Percentiles rank a stretch among this genome's conserved stretches.
Evolutionary conservation across 2,329 filamentous ascomycete species (phyloP).

Genomic region (Zymoseptoria passerinii): DNA sequence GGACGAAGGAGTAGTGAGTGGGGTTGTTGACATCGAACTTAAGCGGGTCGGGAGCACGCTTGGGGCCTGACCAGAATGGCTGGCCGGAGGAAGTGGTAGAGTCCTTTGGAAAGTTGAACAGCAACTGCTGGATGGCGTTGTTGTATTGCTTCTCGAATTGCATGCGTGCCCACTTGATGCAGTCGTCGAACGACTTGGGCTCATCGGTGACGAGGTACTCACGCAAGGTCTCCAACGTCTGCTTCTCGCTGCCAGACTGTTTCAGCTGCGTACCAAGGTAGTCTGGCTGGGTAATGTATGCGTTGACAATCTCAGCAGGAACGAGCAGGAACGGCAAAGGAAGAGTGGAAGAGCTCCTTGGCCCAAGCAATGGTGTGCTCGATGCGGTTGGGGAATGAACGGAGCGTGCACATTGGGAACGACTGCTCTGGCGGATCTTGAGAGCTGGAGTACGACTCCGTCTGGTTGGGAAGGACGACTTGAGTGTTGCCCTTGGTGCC

Average conservation of each 20-base stretch:
- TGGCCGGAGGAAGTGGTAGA: slow-evolving; percentile 79
- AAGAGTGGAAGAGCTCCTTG: slow-evolving; percentile 88
- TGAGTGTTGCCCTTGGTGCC: slow-evolving; percentile 98
- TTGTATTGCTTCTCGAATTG: slow-evolving; percentile 96
- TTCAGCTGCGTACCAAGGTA: slow-evolving; percentile 82
- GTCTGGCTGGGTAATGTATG: slow-evolving; percentile 79
- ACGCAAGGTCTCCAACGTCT: slow-evolving; percentile 79
- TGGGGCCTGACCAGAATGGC: slow-evolving; percentile 96
- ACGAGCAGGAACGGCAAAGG: slow-evolving; percentile 86
- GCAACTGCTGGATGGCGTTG: slow-evolving; percentile 88
- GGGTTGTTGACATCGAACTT: slow-evolving; percentile 79
- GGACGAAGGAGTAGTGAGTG: slow-evolving; percentile 80
- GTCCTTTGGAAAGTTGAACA: slow-evolving; percentile 97
- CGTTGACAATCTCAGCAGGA: slow-evolving; percentile 85
- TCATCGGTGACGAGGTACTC: slow-evolving; percentile 89
- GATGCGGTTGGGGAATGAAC: slow-evolving; percentile 96
- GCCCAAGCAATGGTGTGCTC: slow-evolving; percentile 99
- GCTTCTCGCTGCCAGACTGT: slow-evolving; percentile 90
- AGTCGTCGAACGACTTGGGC: slow-evolving; percentile 88
- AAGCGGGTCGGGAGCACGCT: slow-evolving; percentile 85
- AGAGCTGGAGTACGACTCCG: slow-evolving; percentile 94
- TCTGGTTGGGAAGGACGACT: slow-evolving; percentile 81
- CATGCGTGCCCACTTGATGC: slow-evolving; percentile 86
- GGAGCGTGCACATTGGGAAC: slow-evolving; percentile 96
- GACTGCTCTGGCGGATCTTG: slow-evolving; percentile 97